Base-by-base conservation (phyloP, 2,329 filamentous ascomycete genomes). In the Botryotinia convoluta region DNA sequence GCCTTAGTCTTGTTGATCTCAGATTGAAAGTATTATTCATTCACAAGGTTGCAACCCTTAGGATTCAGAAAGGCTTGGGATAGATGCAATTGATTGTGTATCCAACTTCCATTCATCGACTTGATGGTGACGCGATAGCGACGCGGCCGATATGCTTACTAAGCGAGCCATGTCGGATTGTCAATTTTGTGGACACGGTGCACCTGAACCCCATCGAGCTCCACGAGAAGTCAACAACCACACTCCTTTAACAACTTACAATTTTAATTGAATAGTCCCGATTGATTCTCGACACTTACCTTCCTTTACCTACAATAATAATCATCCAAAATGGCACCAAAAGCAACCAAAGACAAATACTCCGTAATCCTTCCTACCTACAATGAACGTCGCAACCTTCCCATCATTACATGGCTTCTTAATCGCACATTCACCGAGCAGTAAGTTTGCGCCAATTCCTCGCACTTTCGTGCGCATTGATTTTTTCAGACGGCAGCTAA, bases 341-440 rank as follows among this genome's bases (percentile, higher is more conserved):
- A 71, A 68, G 48, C 82, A 67, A 78, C 82, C 67, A 85, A 87
- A 77, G 87, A 96, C 87, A 97, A 95, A 85, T 99, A 98, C 88
- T 97, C 95, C 78, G 92, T 99, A 82, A 95, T 99, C 82, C 90
- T 99, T 77, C 96, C 96, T 73, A 99, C 96, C 75, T 99, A 97
- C 90, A 98, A 99, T 84, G 96, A 99, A 89, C 93, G 96, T 82
- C 91, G 91, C 83, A 99, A 99, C 85, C 90, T 99, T 78, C 96
- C 96, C 80, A 96, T 99, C 83, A 94, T 98, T 82, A 90, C 92
- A 81, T 98, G 94, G 93, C 86, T 99, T 83, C 88, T 99, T 78
- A 93, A 97, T 85, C 92, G 91, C 83, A 98, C 92, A 76, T 98
- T 98, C 83, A 93, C 91, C 69, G 90, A 97, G 83, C 88, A 92